phyloP scores from a whole-genome alignment of 108 stramenopile species.

The Nitzschia sp. region DNA sequence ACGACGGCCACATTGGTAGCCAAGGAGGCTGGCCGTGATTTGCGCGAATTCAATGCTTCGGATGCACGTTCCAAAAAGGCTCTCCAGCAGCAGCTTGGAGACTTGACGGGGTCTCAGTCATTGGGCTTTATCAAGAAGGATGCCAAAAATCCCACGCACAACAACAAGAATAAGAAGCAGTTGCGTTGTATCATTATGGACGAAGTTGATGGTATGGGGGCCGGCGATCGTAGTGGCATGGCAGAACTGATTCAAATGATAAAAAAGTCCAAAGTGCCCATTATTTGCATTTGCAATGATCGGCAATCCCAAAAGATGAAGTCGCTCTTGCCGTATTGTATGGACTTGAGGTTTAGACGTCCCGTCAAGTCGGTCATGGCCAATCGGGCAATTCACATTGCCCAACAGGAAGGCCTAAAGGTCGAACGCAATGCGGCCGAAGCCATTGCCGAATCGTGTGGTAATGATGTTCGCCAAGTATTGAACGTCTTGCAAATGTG shows the following conservation, averaged over 20 bases:
- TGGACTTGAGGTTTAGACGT: slow-evolving; percentile 87
- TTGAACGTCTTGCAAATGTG: slow-evolving; percentile 97
- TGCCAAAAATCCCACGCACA: neutral
- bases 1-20: slow-evolving; percentile 92
- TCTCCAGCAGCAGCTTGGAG: slow-evolving; percentile 63
- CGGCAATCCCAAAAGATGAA: slow-evolving; percentile 89
- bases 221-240: slow-evolving; percentile 92
- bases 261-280: slow-evolving; percentile 92
- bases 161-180: slow-evolving; percentile 5
- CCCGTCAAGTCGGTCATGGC: slow-evolving; percentile 83
- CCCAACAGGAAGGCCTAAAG: slow-evolving; percentile 75
- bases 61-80: slow-evolving; percentile 92
- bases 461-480: slow-evolving; percentile 96
- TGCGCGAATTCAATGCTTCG: slow-evolving; percentile 95
- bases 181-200: slow-evolving; percentile 96
- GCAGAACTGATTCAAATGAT: slow-evolving; percentile 95
- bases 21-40: slow-evolving; percentile 81
- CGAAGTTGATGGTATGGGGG: slow-evolving; percentile 99
- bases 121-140: slow-evolving; percentile 31
- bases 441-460: slow-evolving; percentile 92
- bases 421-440: slow-evolving; percentile 93
- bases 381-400: slow-evolving; percentile 79
- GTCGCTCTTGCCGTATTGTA: slow-evolving; percentile 89
- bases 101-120: slow-evolving; percentile 77
- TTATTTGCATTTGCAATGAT: slow-evolving; percentile 99